Percentiles rank a stretch among this genome's conserved stretches.
Evolutionary conservation across 225 moss, liverwort and hornwort species (phyloP).

Genomic region (Polytrichum commune): DNA sequence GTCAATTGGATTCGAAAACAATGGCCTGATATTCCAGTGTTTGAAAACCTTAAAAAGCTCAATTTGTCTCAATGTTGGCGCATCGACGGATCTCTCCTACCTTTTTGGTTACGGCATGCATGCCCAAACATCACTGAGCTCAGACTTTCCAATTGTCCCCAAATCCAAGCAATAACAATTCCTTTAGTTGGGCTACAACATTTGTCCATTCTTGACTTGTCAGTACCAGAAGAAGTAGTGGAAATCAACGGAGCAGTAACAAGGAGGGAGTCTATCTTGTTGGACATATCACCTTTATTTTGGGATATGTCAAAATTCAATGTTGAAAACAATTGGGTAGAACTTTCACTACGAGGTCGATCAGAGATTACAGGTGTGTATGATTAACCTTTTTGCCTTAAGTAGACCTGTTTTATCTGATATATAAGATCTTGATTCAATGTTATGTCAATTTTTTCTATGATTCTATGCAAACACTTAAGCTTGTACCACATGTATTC

Average conservation of each 20-base stretch:
- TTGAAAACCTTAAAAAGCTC: constrained; percentile 35
- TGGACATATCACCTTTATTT: neutral
- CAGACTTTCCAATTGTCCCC: constrained; percentile 46
- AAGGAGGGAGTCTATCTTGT: constrained; percentile 3
- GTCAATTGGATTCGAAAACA: constrained; percentile 1
- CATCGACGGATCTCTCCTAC: constrained; percentile 36
- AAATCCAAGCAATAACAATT: constrained; percentile 33
- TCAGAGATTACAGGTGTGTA: constrained; percentile 58
- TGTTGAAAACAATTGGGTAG: constrained; percentile 28
- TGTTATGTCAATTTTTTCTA: neutral
- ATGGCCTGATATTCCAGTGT: constrained; percentile 41
- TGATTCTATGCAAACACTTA: no score
- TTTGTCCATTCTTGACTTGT: constrained; percentile 55
- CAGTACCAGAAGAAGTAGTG: constrained; percentile 33
- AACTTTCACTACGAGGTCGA: constrained; percentile 60
- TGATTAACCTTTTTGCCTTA: neutral
- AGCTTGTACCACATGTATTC: no score
- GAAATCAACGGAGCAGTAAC: constrained; percentile 26
- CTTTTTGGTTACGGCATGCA: constrained; percentile 50
- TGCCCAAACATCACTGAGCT: constrained; percentile 57
- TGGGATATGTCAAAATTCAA: constrained; percentile 6
- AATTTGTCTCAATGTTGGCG: constrained; percentile 59
- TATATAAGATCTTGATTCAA: no score
- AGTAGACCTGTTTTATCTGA: no score
- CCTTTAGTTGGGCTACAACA: constrained; percentile 31